Percentiles rank a stretch among this genome's conserved stretches.
Conservation (phyloP, 2,329 filamentous ascomycete genomes). For the Byssochlamys sp. region DNA sequence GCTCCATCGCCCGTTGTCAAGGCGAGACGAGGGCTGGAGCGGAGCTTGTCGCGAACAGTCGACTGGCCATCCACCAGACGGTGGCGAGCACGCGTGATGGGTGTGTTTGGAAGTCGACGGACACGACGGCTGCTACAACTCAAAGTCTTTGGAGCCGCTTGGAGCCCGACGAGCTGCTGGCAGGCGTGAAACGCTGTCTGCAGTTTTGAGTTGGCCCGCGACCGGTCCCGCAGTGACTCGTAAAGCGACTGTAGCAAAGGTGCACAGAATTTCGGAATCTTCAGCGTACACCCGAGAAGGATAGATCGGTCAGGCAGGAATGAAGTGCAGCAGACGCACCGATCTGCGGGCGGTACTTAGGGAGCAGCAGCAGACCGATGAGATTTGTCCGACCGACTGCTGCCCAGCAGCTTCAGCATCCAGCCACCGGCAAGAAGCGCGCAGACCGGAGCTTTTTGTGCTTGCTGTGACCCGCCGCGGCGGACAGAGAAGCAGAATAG, state of each 20-base stretch:
- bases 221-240: background rate
- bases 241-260: background rate
- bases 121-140: background rate
- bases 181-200: background rate
- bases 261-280: background rate
- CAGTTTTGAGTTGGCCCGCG: background rate
- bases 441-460: background rate
- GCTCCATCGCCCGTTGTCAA: constrained; percentile 10
- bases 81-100: background rate
- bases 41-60: background rate
- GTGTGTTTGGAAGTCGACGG: constrained; percentile 1
- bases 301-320: background rate
- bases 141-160: background rate
- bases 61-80: background rate
- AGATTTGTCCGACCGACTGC: background rate
- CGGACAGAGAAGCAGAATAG: background rate
- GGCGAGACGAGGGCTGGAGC: constrained; percentile 1
- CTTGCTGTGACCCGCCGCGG: background rate
- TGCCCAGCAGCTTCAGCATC: background rate
- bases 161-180: background rate
- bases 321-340: background rate
- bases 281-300: background rate
- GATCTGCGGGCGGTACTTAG: background rate
- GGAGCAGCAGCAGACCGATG: background rate
- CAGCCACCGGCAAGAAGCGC: background rate